phyloP scores from a whole-genome alignment of 768 basidiomycete species.

The Lactarius deliciosus region DNA sequence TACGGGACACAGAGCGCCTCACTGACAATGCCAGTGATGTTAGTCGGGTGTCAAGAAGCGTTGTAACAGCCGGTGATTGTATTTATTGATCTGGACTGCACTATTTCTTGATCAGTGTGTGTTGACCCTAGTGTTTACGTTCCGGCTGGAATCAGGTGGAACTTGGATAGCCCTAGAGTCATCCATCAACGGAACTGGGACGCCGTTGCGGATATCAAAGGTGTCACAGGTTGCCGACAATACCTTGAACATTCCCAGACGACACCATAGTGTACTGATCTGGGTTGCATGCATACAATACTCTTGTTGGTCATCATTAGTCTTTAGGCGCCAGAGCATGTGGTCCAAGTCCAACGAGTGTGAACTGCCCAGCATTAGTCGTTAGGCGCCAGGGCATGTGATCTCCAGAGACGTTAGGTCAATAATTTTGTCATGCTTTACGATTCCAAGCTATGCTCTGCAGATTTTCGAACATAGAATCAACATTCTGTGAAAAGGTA shows the following conservation, averaged over 20 bases:
- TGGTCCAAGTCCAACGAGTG: neutral
- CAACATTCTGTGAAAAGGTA: neutral
- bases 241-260: neutral
- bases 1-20: neutral
- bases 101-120: neutral
- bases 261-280: neutral
- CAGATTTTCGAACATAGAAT: constrained; percentile 3
- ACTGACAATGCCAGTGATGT: neutral
- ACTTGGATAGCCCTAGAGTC: neutral
- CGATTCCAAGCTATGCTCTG: constrained; percentile 2
- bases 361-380: neutral
- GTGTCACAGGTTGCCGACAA: neutral
- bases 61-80: neutral
- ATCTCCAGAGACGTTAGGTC: neutral
- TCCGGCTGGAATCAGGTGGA: neutral
- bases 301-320: constrained; percentile 1
- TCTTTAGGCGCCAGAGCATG: constrained; percentile 3
- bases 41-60: neutral
- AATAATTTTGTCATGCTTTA: constrained; percentile 6
- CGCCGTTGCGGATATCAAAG: neutral
- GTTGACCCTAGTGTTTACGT: neutral
- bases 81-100: neutral
- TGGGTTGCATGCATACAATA: neutral
- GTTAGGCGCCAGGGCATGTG: constrained; percentile 4
- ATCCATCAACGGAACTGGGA: constrained; percentile 7